Conservation (phyloP, 306 rosid species). For the Luffa acutangula region DNA sequence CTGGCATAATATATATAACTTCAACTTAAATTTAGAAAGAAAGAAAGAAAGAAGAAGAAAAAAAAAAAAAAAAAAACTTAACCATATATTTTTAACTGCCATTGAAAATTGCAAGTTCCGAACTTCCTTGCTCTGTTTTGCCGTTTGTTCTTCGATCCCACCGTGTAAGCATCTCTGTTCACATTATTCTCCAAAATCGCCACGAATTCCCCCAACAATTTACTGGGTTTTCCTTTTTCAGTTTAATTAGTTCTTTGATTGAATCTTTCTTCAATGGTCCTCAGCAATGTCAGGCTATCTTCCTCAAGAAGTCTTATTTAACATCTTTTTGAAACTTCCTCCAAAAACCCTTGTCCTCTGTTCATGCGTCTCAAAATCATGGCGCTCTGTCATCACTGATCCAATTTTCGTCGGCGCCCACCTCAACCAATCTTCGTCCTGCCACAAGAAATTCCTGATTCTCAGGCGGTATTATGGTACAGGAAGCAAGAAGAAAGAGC, state of each 20-base stretch:
- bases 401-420: constrained; percentile 9
- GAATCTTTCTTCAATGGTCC: not conserved
- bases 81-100: no score
- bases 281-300: not conserved
- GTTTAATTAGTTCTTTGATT: not conserved
- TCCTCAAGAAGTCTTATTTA: constrained; percentile 10
- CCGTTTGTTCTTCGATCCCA: not conserved
- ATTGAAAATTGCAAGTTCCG: no score
- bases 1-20: no score
- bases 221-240: not conserved
- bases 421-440: not conserved
- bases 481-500: not conserved
- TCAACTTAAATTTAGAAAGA: no score
- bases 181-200: not conserved
- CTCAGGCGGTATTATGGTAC: not conserved
- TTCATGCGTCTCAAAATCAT: constrained; percentile 11
- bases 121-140: not conserved
- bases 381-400: constrained; percentile 2
- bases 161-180: not conserved
- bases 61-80: no score
- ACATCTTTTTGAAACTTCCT: constrained; percentile 10
- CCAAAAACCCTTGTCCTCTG: constrained; percentile 5
- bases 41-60: no score
- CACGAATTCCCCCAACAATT: not conserved
- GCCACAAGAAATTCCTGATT: not conserved